These are phyloP conservation scores for Claviceps paspali DNA, from an alignment of 2,329 filamentous ascomycete species.

Conservation along the genomic window DNA sequence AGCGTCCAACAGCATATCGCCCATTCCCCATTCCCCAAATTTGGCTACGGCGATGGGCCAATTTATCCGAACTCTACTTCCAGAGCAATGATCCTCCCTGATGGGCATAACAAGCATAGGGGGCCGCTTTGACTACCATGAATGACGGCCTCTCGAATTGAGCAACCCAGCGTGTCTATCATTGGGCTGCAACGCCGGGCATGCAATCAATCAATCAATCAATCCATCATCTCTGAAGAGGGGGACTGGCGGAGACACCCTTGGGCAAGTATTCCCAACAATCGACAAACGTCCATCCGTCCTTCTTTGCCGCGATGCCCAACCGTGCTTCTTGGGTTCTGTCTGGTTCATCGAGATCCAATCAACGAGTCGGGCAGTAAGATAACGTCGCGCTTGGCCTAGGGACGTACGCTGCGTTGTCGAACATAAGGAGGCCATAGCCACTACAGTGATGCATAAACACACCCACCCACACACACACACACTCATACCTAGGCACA, in stretches of 20 bases:
- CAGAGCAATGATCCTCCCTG: neutral
- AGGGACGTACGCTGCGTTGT: neutral
- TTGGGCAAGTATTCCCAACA: too few relatives aligned
- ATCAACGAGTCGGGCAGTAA: neutral
- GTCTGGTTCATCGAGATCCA: neutral
- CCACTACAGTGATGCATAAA: neutral
- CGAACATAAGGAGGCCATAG: constrained; percentile 3
- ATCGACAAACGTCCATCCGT: too few relatives aligned
- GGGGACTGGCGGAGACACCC: too few relatives aligned
- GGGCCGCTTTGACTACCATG: too few relatives aligned
- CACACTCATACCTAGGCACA: too few relatives aligned
- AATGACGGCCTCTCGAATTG: too few relatives aligned
- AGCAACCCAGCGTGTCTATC: too few relatives aligned
- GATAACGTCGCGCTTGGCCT: neutral
- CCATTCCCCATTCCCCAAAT: too few relatives aligned
- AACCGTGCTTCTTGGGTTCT: neutral
- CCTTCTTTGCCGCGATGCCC: neutral
- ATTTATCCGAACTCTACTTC: neutral
- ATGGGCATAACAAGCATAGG: neutral
- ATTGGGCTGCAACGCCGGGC: neutral
- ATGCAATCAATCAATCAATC: too few relatives aligned
- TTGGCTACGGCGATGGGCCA: neutral
- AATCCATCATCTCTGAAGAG: too few relatives aligned
- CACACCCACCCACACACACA: too few relatives aligned
- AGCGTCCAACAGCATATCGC: neutral